Conservation (phyloP, 164 flowering plant species). For the Tetrastigma voinierianum region DNA sequence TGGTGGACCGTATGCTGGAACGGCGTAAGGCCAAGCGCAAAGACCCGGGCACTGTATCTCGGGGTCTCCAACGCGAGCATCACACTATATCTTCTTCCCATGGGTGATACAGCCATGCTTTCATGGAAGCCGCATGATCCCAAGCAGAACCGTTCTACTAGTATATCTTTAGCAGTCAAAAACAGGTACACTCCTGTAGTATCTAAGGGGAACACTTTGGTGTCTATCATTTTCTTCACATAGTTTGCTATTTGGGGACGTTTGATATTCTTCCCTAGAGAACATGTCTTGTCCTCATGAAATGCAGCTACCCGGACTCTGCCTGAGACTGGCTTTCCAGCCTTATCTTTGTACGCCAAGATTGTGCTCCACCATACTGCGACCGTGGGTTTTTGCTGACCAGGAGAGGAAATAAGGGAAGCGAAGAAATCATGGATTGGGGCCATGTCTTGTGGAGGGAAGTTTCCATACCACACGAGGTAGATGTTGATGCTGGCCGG, state of each 20-base stretch:
- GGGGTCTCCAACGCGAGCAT: constrained; percentile 35
- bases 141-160: constrained; percentile 34
- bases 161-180: constrained; percentile 25
- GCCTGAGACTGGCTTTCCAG: constrained; percentile 17
- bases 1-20: constrained; percentile 35
- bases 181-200: constrained; percentile 25
- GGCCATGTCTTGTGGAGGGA: constrained; percentile 18
- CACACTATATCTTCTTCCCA: constrained; percentile 20
- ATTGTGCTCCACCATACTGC: constrained; percentile 28
- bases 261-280: constrained; percentile 31
- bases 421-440: constrained; percentile 27
- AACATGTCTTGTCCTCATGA: constrained; percentile 11
- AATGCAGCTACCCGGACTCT: constrained; percentile 17
- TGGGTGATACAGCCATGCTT: background rate
- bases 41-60: constrained; percentile 33
- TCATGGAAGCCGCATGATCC: constrained; percentile 35
- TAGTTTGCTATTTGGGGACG: constrained; percentile 22
- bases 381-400: constrained; percentile 10
- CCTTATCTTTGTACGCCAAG: constrained; percentile 22
- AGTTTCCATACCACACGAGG: constrained; percentile 35
- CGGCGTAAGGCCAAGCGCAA: constrained; percentile 41
- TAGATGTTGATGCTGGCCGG: constrained; percentile 24
- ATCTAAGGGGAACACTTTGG: constrained; percentile 13
- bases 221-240: constrained; percentile 14
- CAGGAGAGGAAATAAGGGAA: constrained; percentile 16